These are phyloP conservation scores for Rutstroemia sydowiana DNA, from an alignment of 2,329 filamentous ascomycete genomes.

Conservation along the genomic window DNA sequence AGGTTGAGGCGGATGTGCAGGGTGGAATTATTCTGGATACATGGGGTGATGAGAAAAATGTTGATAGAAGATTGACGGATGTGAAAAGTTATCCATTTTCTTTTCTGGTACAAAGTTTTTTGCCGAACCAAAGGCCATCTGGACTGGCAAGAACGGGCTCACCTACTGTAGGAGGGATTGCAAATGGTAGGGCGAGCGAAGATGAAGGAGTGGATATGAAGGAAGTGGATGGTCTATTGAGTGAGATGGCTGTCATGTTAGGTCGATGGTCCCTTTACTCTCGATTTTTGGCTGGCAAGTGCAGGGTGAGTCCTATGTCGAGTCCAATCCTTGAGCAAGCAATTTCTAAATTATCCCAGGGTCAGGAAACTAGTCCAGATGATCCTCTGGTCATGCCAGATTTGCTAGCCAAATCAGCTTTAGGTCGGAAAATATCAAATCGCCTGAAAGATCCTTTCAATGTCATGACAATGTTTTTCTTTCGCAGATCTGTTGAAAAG, in stretches of 20 bases:
- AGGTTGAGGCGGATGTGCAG: conserved; percentile 92
- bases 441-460: conserved; percentile 79
- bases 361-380: conserved; percentile 43
- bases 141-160: conserved; percentile 67
- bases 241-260: conserved; percentile 86
- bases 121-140: conserved; percentile 59
- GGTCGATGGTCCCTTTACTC: conserved; percentile 89
- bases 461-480: conserved; percentile 90
- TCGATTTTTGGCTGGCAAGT: conserved; percentile 81
- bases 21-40: conserved; percentile 93
- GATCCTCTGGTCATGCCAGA: conserved; percentile 59
- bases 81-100: conserved; percentile 98
- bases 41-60: conserved; percentile 81
- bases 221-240: conserved; percentile 80
- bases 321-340: conserved; percentile 20
- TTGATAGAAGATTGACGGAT: conserved; percentile 84
- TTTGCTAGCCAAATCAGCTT: conserved; percentile 70
- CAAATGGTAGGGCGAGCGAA: conserved; percentile 58
- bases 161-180: conserved; percentile 54
- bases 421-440: conserved; percentile 69
- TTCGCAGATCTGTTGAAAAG: conserved; percentile 91
- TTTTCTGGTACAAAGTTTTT: conserved; percentile 90
- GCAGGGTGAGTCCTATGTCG: conserved; percentile 50
- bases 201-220: conserved; percentile 96
- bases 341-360: conserved; percentile 37